Base-by-base conservation (phyloP, 345 rosid genomes). In the Dimocarpus longan region DNA sequence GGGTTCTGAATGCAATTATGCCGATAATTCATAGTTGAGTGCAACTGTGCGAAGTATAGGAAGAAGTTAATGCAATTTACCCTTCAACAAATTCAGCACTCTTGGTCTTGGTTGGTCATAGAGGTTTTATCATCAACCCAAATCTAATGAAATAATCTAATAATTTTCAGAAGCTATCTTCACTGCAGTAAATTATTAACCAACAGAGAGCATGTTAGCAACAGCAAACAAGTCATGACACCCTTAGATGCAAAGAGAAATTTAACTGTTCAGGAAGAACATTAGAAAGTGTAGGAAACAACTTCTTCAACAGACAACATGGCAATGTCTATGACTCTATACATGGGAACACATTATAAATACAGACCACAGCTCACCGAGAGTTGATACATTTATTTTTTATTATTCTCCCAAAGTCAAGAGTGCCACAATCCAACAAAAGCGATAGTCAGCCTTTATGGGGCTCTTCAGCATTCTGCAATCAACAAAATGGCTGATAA, bases 381-480 rank as follows among this genome's bases (percentile, higher is more conserved):
- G 15, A 75, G 70, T 60, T 32, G 70, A 16, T 28, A 48, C 78
- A 24, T 80, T 85, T 82, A 80, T 74, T 77, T 64, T 22, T 43
- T 56, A 60, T 40, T 13, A 74, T 54, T 44, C 18, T 28, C 69
- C 26, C 64, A 57, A 56, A 28, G n/a, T 59, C 75, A 43, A 19
- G 18, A n/a, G 44, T 8, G 13, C 52, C 54, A 19, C 26, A 28
- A 75, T 22, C 16, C 19, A 46, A 39, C 39, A 42, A 68, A 32
- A 28, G 66, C 21, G 9, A 39, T 5, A 44, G 15, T 83, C 77
- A 84, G 24, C 71, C 74, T 75, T 78, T 59, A 5, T 39, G 74
- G 28, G 74, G 43, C 60, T 70, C 81, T 59, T 60, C 81, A 73
- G 68, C 21, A 69, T 56, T 80, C 85, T 85, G 84, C 76, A 74